Evolutionary conservation across 1,139 yeast species (phyloP).

Genomic region (Candida sp.): DNA sequence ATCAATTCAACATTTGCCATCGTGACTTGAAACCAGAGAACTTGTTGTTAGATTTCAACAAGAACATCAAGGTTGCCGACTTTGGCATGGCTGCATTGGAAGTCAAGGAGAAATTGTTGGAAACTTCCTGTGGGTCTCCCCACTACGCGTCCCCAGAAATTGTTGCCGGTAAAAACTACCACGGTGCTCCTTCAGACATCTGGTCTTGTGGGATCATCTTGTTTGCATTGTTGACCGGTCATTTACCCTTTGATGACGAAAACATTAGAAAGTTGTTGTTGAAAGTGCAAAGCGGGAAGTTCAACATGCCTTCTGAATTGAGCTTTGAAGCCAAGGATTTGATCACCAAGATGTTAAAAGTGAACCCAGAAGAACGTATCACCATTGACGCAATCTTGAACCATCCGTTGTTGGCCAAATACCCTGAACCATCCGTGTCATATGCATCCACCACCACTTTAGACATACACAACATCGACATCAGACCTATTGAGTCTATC

Average conservation of each 20-base stretch:
- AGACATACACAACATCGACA: conserved; percentile 33
- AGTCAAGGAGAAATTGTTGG: conserved; percentile 80
- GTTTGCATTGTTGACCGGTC: conserved; percentile 93
- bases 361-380: conserved; percentile 80
- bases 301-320: conserved; percentile 79
- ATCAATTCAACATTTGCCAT: conserved; percentile 92
- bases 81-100: conserved; percentile 99
- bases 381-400: conserved; percentile 70
- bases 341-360: conserved; percentile 79
- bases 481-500: conserved; percentile 53
- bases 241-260: conserved; percentile 96
- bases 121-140: conserved; percentile 98
- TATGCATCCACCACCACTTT: conserved; percentile 19
- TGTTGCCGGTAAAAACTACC: conserved; percentile 92
- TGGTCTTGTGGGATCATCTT: conserved; percentile 99
- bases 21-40: conserved; percentile 98
- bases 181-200: conserved; percentile 96
- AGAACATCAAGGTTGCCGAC: conserved; percentile 95
- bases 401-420: conserved; percentile 83
- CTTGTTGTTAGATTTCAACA: conserved; percentile 80
- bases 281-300: conserved; percentile 92
- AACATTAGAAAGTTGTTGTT: conserved; percentile 83
- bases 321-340: conserved; percentile 87
- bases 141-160: conserved; percentile 99
- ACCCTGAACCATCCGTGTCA: conserved; percentile 46